Evolutionary conservation across 163 green algal species (phyloP), one percentile per base, ranked within the genome.

Genomic region (Scenedesmus sp.): DNA sequence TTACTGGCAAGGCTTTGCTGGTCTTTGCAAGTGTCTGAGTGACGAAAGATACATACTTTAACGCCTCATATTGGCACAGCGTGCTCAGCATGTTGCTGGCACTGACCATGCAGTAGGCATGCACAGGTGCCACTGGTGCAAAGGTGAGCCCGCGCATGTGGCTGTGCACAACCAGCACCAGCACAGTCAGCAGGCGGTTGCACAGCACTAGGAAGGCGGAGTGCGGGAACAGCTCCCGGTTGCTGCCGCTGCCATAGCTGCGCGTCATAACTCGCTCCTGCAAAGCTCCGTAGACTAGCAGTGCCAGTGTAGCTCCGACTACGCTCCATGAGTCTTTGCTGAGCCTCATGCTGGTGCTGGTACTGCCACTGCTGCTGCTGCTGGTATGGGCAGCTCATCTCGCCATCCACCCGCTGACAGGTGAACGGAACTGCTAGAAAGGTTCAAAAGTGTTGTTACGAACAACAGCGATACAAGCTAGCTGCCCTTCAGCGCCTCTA

Each of bases 1-100:
- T 97, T 12, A 98, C 96, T 10, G 95, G 95, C 54, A 99, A 97
- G 94, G 99, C 98, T 92, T 99, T 99, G 84, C 97, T 97, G 84
- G 96, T 98, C 94, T 99, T 99, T 74, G 96, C 97, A 82, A 99
- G 94, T 2, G 97, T 99, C 92, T 99, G 98, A 8, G 98, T 87
- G 0, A 98, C 97, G 91, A 99, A 99, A n/a, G 94, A 97, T 4
- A 99, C 96, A 94, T 99, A 98, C 92, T 98, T 98, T 26, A 99
- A 94, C 15, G 98, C 98, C 94, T 99, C 98, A 88, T 99, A 99
- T 93, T 99, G 98, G 94, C 98, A 99, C 77, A 95, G 97, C 0
- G 98, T 99, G 56, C 98, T 97, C 81, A 98, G 88, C 95, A 94
- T 77, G 95, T 96, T n/a, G 97, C 82, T 84, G 16, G 46, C 79